Base-by-base conservation (phyloP, 805 yeast species). In the Yarrowia alimentaria region DNA sequence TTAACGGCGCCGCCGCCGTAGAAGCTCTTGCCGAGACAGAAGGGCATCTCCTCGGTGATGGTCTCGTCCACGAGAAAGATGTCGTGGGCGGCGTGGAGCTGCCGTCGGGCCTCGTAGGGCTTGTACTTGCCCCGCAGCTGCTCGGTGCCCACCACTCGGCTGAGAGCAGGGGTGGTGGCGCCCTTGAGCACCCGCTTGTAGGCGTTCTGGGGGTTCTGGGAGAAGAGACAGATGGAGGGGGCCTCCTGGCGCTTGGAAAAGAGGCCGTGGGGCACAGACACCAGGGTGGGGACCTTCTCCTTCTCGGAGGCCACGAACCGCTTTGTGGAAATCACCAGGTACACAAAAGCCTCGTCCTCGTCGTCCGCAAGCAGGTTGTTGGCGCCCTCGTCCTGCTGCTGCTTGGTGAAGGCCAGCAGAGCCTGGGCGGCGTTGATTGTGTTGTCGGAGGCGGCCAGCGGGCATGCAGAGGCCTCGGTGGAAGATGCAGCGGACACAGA, bases 41-140 rank as follows among this genome's bases (percentile, higher is more conserved):
- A 79, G 40, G 99, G 99, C 68, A 93, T 74, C 54, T 85, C 72
- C 21, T 89, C 79, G 50, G 88, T 73, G 37, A 91, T 72, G 28
- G 83, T 81, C 56, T 89, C 96, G 68, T 93, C 99, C 49, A 87
- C 82, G 33, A 93, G 64, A 66, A 93, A 86, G 55, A 88, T 57
- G 60, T 89, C 95, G 63, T 78, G 85, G 53, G 79, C 80, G 12
- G 73, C 65, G 33, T 75, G 67, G 54, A 93, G 78, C 56, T 80
- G 82, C 65, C 97, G 81, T 66, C 89, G 81, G 54, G 89, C 82
- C 67, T 93, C 97, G 61, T 71, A 93, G n/a, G 86, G 79, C 69
- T 88, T 88, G 74, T 80, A 91, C 55, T 83, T 84, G 25, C 89
- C 85, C 66, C 87, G 87, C 56, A 93, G 73, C 58, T 88, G 84